phyloP scores from a whole-genome alignment of 1,284 basidiomycete species.

The Porphyrellus sp. region DNA sequence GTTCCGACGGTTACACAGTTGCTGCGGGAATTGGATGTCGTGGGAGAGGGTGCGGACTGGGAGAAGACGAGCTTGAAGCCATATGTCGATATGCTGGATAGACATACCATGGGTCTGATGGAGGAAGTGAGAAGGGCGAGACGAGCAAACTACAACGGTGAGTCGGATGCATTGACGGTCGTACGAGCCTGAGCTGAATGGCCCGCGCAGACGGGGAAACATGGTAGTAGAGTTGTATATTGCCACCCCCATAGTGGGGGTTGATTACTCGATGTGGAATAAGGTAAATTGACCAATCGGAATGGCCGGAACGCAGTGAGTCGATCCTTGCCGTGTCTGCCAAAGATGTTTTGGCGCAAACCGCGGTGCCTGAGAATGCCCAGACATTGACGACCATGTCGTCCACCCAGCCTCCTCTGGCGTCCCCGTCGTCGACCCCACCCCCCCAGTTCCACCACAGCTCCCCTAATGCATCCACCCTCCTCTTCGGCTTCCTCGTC shows the following conservation, averaged over 20 bases:
- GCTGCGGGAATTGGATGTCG: slow-evolving; percentile 70
- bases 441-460: slow-evolving; percentile 5
- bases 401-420: slow-evolving; percentile 5
- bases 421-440: background rate
- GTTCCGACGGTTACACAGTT: slow-evolving; percentile 89
- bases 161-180: background rate
- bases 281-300: slow-evolving; percentile 14
- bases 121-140: slow-evolving; percentile 54
- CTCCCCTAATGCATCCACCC: slow-evolving; percentile 20
- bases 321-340: background rate
- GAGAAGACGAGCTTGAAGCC: slow-evolving; percentile 77
- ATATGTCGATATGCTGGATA: slow-evolving; percentile 89
- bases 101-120: slow-evolving; percentile 62
- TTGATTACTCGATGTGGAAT: slow-evolving; percentile 8
- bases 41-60: slow-evolving; percentile 54
- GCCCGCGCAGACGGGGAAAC: slow-evolving; percentile 16
- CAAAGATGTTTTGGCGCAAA: background rate
- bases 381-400: slow-evolving; percentile 25
- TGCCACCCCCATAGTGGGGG: slow-evolving; percentile 1
- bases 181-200: slow-evolving; percentile 7
- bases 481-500: slow-evolving; percentile 35
- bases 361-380: slow-evolving; percentile 13
- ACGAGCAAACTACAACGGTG: slow-evolving; percentile 36
- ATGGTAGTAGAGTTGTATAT: slow-evolving; percentile 27
- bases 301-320: slow-evolving; percentile 1